Evolutionary conservation across 345 rosid species (phyloP).

Genomic region (Salix brachista): DNA sequence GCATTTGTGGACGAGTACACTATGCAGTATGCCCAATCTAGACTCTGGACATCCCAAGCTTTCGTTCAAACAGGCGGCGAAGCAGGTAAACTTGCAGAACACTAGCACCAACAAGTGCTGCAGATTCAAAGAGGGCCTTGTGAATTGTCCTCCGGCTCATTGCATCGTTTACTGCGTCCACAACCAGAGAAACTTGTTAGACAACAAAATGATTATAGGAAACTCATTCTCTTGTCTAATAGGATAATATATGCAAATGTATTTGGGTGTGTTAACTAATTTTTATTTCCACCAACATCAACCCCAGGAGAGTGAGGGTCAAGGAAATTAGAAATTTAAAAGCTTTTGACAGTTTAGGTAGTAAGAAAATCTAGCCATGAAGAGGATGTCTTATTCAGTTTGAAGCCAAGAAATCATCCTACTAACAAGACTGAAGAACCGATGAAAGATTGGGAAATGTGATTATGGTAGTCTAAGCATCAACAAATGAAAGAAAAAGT

Average conservation of each 20-base stretch:
- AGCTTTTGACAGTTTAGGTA: background rate
- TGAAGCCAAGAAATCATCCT: background rate
- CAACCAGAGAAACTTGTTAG: slow-evolving; percentile 5
- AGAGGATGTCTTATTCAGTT: background rate
- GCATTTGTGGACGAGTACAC: background rate
- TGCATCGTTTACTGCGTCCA: slow-evolving; percentile 57
- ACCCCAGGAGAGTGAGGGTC: no score
- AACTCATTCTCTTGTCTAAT: background rate
- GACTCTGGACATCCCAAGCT: slow-evolving; percentile 61
- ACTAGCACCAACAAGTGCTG: slow-evolving; percentile 55
- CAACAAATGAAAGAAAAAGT: background rate
- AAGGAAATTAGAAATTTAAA: background rate
- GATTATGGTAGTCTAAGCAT: background rate
- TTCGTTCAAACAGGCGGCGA: slow-evolving; percentile 57
- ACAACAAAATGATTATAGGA: background rate
- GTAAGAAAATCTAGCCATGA: background rate
- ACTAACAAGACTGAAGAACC: background rate
- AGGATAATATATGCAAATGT: background rate
- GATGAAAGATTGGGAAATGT: no score
- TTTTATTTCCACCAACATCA: no score
- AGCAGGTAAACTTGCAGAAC: slow-evolving; percentile 66
- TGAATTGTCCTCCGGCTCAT: slow-evolving; percentile 58
- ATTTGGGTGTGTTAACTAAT: no score
- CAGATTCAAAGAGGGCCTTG: slow-evolving; percentile 62
- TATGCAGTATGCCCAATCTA: slow-evolving; percentile 18